Percentiles rank a stretch among this genome's conserved stretches.
Conservation (phyloP, 768 basidiomycete species). For the Auricularia auricula-judae region DNA sequence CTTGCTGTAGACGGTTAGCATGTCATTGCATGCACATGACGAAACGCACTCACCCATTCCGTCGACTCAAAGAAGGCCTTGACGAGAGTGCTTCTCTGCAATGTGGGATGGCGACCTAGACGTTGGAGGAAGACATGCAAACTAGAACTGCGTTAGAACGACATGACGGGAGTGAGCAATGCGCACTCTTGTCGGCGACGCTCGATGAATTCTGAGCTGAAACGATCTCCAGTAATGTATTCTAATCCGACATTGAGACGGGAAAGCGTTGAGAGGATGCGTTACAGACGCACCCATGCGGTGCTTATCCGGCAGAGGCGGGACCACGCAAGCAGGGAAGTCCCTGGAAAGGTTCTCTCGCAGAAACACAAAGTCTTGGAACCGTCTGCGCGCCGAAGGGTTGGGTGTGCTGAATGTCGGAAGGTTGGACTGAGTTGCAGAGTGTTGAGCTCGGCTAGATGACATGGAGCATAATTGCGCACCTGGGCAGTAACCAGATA, state of each 20-base stretch:
- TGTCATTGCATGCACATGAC: background rate
- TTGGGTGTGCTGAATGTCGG: conserved; percentile 69
- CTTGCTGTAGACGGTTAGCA: conserved; percentile 45
- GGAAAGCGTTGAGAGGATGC: background rate
- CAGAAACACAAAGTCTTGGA: conserved; percentile 95
- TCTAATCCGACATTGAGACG: conserved; percentile 35
- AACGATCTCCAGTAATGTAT: conserved; percentile 95
- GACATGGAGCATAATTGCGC: conserved; percentile 11
- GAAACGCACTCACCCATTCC: conserved; percentile 73
- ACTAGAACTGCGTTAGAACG: conserved; percentile 28
- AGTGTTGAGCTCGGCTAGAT: background rate
- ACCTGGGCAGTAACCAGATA: conserved; percentile 88
- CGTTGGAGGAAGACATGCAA: conserved; percentile 89
- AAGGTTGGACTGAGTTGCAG: conserved; percentile 64
- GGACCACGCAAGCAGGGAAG: conserved; percentile 97
- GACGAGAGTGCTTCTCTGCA: conserved; percentile 85
- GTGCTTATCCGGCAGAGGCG: conserved; percentile 93
- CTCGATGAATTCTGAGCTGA: conserved; percentile 96
- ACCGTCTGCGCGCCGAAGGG: conserved; percentile 75
- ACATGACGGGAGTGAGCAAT: conserved; percentile 1
- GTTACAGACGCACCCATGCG: conserved; percentile 59
- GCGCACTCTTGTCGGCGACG: conserved; percentile 77
- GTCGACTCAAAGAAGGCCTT: conserved; percentile 92
- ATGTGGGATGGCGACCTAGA: conserved; percentile 83
- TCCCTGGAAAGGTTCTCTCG: conserved; percentile 78